Percentiles rank a stretch among this genome's conserved stretches.
These are phyloP conservation scores for Solanum pimpinellifolium DNA, from an alignment of 257 asterid species.

Conservation along the genomic window DNA sequence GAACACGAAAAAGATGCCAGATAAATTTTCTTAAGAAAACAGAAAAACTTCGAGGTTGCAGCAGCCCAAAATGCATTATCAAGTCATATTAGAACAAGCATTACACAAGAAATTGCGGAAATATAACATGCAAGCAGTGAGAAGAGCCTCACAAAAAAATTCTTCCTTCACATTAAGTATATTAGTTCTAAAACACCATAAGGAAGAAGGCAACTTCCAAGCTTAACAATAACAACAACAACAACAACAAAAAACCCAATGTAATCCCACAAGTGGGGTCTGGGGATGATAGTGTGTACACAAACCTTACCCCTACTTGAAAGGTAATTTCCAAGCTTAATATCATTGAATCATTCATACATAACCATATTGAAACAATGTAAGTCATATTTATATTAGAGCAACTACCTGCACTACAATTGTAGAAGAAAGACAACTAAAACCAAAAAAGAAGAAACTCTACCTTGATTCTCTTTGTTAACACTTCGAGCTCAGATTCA, in stretches of 20 bases:
- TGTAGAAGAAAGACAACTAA: background rate
- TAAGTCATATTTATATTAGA: background rate
- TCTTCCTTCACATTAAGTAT: background rate
- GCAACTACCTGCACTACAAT: background rate
- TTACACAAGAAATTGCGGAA: background rate
- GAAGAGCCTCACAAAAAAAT: background rate
- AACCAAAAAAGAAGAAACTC: background rate
- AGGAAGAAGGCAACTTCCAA: background rate
- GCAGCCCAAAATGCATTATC: background rate
- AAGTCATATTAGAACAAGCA: background rate
- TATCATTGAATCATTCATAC: background rate
- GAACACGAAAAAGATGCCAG: background rate
- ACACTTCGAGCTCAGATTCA: conserved; percentile 58
- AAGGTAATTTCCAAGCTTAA: background rate
- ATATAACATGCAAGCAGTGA: background rate
- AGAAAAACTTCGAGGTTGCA: background rate
- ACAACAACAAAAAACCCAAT: background rate
- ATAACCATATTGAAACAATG: background rate
- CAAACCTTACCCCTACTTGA: background rate
- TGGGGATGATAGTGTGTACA: background rate
- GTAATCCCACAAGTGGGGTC: background rate
- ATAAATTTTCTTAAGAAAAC: background rate
- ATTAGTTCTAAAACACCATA: background rate
- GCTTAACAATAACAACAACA: background rate
- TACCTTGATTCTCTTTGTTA: conserved; percentile 67